Base-by-base conservation (phyloP, 768 basidiomycete genomes). In the Pleurotus pulmonarius region DNA sequence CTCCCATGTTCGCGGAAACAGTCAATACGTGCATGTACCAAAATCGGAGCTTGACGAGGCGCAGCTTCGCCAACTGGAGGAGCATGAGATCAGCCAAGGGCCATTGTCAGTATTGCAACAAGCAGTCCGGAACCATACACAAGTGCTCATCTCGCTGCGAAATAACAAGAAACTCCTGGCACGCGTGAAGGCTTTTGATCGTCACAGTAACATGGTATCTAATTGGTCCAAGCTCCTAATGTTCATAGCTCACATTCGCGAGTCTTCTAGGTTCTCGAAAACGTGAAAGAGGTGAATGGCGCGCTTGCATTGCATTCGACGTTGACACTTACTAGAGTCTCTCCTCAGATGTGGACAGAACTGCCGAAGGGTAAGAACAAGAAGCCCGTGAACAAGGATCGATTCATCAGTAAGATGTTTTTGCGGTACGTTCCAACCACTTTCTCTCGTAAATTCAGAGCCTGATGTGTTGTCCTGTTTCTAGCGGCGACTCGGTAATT, bases 331-430 rank as follows among this genome's bases (percentile, higher is more conserved):
- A 9, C 29, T 0, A 34, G 9, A 11, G 4, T 26, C 15, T 34
- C 34, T 18, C n/a, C 18, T 61, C 59, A 99, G 94, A 98, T 98
- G 96, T 98, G 97, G 97, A 98, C 95, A 18, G 97, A 99, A 71
- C 72, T 87, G 46, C 97, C 97, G 16, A 98, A 98, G 73, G 94
- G 94, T 40, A 98, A 98, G 76, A 94, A 94, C 69, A 98, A 97
- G 78, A 98, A 98, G 69, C 92, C 97, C 5, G 87, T 98, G 56
- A 98, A 98, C 79, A 98, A 98, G 75, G 97, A 98, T 73, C 83
- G 97, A 47, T 99, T 98, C 77, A 96, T 99, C 70, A 96, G 94
- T 71, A 99, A 98, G 76, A 96, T 99, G 94, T 98, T 96, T 74
- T 74, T 98, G 59, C 83, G 93, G 91, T 90, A 65, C 51, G 85